Evolutionary conservation across 176 grass and related monocot species (phyloP).

Genomic region (Poa annua): DNA sequence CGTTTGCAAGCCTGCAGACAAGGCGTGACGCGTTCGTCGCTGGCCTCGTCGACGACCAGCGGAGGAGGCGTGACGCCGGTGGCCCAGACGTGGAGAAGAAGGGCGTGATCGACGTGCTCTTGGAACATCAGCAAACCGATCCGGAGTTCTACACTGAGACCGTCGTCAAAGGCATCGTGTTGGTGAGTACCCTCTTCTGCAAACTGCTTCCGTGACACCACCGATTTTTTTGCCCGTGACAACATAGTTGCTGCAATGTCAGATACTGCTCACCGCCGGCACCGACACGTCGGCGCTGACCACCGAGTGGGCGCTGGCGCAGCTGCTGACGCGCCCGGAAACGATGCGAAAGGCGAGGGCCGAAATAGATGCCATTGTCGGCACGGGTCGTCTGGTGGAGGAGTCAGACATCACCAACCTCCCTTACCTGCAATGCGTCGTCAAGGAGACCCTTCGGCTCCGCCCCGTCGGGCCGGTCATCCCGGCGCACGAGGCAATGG

Average conservation of each 20-base stretch:
- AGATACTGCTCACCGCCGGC: constrained; percentile 49
- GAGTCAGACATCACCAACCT: constrained; percentile 58
- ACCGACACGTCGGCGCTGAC: constrained; percentile 61
- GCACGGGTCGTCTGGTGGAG: constrained; percentile 41
- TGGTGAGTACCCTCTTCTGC: not conserved
- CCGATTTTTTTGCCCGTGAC: not conserved
- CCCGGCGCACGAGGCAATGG: constrained; percentile 61
- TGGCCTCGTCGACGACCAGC: constrained; percentile 26
- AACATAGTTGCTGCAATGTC: not conserved
- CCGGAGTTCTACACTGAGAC: constrained; percentile 58
- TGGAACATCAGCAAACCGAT: constrained; percentile 48
- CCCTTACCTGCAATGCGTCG: constrained; percentile 53
- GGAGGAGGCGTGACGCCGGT: not conserved
- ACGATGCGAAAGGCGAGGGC: constrained; percentile 37
- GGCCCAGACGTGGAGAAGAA: constrained; percentile 12
- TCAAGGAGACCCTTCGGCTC: constrained; percentile 67
- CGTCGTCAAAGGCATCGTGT: constrained; percentile 54
- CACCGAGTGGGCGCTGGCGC: constrained; percentile 69
- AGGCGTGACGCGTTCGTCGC: constrained; percentile 52
- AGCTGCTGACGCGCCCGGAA: constrained; percentile 48
- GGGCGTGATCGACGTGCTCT: constrained; percentile 54
- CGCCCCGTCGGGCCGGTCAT: constrained; percentile 53
- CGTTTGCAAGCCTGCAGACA: constrained; percentile 4
- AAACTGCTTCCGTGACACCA: not conserved
- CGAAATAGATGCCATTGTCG: constrained; percentile 48